Percentiles rank a stretch among this genome's conserved stretches.
Conservation (phyloP, 257 asterid genomes). For the Ilex aquifolium region DNA sequence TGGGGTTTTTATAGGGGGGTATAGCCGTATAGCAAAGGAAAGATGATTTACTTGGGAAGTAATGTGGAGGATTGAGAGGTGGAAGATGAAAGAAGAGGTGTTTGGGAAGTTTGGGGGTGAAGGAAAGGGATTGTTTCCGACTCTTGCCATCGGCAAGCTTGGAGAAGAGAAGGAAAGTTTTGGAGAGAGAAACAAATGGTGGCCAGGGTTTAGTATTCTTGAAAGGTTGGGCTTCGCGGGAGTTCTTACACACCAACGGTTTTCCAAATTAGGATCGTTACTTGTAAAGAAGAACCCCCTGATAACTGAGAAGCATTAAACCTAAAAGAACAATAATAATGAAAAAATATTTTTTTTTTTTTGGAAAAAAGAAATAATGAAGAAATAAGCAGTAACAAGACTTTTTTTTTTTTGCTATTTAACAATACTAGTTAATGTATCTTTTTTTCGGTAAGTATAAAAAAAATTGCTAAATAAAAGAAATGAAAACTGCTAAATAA, state of each 20-base stretch:
- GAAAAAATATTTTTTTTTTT: too few relatives aligned
- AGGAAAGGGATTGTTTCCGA: conserved; percentile 53
- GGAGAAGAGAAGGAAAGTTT: conserved; percentile 8
- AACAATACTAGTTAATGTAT: too few relatives aligned
- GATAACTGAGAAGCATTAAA: too few relatives aligned
- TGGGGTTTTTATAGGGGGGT: conserved; percentile 16
- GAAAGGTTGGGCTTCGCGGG: conserved; percentile 56
- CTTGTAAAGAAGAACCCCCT: too few relatives aligned
- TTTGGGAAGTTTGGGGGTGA: conserved; percentile 35
- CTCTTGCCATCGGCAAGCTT: background rate
- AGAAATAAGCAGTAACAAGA: too few relatives aligned
- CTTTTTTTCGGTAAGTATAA: too few relatives aligned
- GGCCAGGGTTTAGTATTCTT: conserved; percentile 60
- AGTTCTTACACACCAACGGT: conserved; percentile 25
- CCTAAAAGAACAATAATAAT: too few relatives aligned
- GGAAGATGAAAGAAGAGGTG: conserved; percentile 27
- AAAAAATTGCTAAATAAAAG: too few relatives aligned
- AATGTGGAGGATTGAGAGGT: conserved; percentile 28
- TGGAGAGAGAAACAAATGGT: conserved; percentile 1
- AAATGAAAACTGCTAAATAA: too few relatives aligned
- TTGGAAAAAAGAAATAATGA: too few relatives aligned
- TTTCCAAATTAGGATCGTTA: conserved; percentile 3
- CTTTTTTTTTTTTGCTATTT: too few relatives aligned
- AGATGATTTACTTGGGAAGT: conserved; percentile 57
- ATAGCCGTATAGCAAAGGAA: conserved; percentile 6